Base-by-base conservation (phyloP, 257 asterid genomes). In the Leptodermis oblonga region DNA sequence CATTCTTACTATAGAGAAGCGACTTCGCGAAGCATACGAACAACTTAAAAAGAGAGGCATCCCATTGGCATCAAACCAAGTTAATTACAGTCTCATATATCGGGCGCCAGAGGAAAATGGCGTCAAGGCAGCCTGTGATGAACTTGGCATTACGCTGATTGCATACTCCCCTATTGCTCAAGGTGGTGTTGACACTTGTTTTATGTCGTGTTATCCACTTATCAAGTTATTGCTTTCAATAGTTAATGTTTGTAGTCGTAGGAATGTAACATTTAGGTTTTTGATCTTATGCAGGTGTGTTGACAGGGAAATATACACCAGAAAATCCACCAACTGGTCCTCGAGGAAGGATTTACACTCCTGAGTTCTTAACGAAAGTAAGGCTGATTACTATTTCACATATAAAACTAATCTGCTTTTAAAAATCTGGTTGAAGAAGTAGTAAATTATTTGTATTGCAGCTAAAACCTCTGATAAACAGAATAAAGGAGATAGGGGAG, bases 61-160 rank as follows among this genome's bases (percentile, higher is more conserved):
- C 62, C 96, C 94, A 22, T 75, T 90, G 71, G 98, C 97, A 62
- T 92, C 97, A 60, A 92, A 92, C 88, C 97, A 92, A 84, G 98
- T 90, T 10, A 92, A 92, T 76, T 92, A 92, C 86, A 92, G 98
- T 69, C 87, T 92, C 64, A 90, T 92, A 72, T 92, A 92, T 79
- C 75, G 97, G 68, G 58, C 76, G 41, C 97, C 97, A 0, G 98
- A 92, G 85, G 85, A 92, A 75, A 92, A 92, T 25, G 98, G 96
- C 12, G 94, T 92, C 28, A 90, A 92, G 82, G 84, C 96, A 18
- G 76, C 98, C 42, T 90, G 65, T 25, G 65, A 59, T 31, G 65
- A 59, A 18, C 65, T 59, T 30, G 65, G 65, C 5, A 31, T 59
- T 7, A 59, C 65, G 30, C 65, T 59, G 42, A 59, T 59, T 59